Base-by-base conservation (phyloP, 139 green algal species). In the Closterium sp. region DNA sequence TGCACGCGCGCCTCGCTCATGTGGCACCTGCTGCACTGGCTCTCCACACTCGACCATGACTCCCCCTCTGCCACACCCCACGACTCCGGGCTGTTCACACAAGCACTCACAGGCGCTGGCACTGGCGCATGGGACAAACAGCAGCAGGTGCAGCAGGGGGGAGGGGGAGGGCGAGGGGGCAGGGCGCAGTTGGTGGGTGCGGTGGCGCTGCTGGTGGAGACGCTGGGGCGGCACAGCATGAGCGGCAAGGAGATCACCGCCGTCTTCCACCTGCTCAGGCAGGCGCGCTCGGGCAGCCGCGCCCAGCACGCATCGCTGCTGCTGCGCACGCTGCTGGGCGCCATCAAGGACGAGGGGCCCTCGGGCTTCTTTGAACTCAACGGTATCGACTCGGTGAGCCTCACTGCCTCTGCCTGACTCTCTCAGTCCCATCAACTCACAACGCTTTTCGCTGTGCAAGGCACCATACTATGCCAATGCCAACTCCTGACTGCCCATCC, bases 331-430 rank as follows among this genome's bases (percentile, higher is more conserved):
- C 83, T 93, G 90, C 90, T 32, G 87, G 30, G 30, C 30, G 90
- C 92, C 87, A 30, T 88, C 32, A 43, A 87, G 36, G 87, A 55
- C 25, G 87, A 90, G 23, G 90, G 90, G 16, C 90, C 90, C 23
- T 34, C 87, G 8, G 87, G 90, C 25, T 93, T 93, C 87, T 93
- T 91, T 87, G 90, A 92, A 34, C 35, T 91, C 38, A 92, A 66
- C 21, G 90, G 90, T 6, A n/a, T 34, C 5, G 87, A 93, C 28
- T 93, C 90, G 31, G 90, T 92, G n/a, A 69, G 84, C 91, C 43
- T 69, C 9, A 25, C 23, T 28, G 1, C 38, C 38, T 16, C 1
- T 66, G 38, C 38, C 38, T 6, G 6, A 55, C 36, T 55, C 36
- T 6, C 4, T 55, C 38, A 16, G 9, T 1, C 38, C 38, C 19